phyloP scores from a whole-genome alignment of 2,329 filamentous ascomycete species.

The Botrytis hyacinthi region DNA sequence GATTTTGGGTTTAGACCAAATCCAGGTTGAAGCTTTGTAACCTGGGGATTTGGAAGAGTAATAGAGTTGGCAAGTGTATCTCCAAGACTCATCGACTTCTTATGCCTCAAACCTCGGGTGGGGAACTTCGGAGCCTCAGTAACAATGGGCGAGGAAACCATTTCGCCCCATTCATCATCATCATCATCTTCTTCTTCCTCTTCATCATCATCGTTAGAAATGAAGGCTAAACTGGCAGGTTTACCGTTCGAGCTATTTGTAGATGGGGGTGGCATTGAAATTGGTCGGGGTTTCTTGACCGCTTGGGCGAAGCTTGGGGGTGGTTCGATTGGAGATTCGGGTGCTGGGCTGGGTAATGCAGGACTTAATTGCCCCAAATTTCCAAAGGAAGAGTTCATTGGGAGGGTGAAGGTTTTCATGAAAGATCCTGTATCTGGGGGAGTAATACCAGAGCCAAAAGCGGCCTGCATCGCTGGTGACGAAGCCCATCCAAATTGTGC shows the following conservation, averaged over 20 bases:
- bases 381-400: not conserved
- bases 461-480: not conserved
- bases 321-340: not conserved
- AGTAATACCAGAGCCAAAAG: not conserved
- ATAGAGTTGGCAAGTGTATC: not conserved
- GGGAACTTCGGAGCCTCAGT: constrained; percentile 22
- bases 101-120: constrained; percentile 24
- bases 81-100: constrained; percentile 30
- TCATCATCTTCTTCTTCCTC: constrained; percentile 25
- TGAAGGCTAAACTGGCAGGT: not conserved
- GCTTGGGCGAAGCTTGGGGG: constrained; percentile 8
- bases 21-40: constrained; percentile 12
- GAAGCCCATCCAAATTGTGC: constrained; percentile 34
- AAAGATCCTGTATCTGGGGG: not conserved
- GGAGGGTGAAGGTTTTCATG: not conserved
- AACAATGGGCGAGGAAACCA: constrained; percentile 39
- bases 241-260: not conserved
- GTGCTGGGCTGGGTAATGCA: not conserved
- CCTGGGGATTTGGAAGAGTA: constrained; percentile 18
- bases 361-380: not conserved
- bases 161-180: constrained; percentile 42
- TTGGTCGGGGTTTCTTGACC: constrained; percentile 3
- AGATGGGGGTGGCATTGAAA: constrained; percentile 13
- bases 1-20: constrained; percentile 18
- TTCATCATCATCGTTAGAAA: constrained; percentile 12